These are phyloP conservation scores for Paracorniculantispora psalliotae DNA, from an alignment of 2,329 filamentous ascomycete species.

Conservation along the genomic window DNA sequence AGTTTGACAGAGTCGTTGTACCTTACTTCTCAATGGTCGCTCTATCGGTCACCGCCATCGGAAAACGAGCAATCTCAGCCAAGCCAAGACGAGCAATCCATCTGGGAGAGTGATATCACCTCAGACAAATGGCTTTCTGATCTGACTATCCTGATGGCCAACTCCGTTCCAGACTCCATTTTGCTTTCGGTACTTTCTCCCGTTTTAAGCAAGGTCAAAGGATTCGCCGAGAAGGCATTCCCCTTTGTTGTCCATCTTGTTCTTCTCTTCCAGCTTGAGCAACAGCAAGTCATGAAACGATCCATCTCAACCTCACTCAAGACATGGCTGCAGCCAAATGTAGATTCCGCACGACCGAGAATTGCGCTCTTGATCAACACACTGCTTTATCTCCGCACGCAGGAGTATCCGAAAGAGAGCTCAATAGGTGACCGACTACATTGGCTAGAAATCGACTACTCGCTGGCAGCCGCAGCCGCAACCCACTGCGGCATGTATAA, in stretches of 20 bases:
- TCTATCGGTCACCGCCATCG: constrained; percentile 51
- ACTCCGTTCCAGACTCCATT: constrained; percentile 55
- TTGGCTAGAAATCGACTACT: constrained; percentile 83
- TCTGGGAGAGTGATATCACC: constrained; percentile 36
- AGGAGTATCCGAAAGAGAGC: constrained; percentile 66
- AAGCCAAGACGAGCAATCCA: constrained; percentile 17
- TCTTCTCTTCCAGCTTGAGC: constrained; percentile 62
- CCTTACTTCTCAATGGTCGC: constrained; percentile 51
- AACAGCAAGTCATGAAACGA: constrained; percentile 53
- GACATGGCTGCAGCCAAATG: constrained; percentile 51
- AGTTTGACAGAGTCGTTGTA: constrained; percentile 49
- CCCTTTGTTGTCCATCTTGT: constrained; percentile 83
- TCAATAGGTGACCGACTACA: constrained; percentile 73
- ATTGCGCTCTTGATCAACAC: constrained; percentile 69
- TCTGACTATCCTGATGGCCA: constrained; percentile 57
- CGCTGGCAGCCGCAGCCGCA: constrained; percentile 65
- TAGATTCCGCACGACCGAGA: constrained; percentile 49
- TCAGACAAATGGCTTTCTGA: constrained; percentile 55
- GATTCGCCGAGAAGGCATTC: constrained; percentile 69
- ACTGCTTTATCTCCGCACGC: constrained; percentile 83
- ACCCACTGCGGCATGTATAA: constrained; percentile 79
- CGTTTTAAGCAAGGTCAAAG: constrained; percentile 60
- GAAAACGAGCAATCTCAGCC: constrained; percentile 29
- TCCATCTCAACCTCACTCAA: constrained; percentile 62
- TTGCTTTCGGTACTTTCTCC: constrained; percentile 64